These are phyloP conservation scores for Penicillium argentinense DNA, from an alignment of 495 filamentous ascomycete genomes.

Conservation along the genomic window DNA sequence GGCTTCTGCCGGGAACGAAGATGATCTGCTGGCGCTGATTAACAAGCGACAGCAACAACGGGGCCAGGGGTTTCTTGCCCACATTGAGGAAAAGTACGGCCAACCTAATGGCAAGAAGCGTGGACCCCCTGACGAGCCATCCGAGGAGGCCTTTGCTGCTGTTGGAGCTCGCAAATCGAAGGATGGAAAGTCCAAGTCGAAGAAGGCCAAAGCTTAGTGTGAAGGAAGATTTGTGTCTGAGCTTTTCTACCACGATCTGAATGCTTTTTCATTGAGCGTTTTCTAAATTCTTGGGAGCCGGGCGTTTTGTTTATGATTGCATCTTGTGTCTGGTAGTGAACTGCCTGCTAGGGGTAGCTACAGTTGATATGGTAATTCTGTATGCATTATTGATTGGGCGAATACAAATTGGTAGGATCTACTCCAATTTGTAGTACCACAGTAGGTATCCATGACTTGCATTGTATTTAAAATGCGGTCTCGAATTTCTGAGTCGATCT, in stretches of 20 bases:
- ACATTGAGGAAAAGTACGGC: slow-evolving; percentile 29
- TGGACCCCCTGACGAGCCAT: slow-evolving; percentile 25
- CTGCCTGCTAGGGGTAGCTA: too few relatives aligned
- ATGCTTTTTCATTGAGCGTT: slow-evolving; percentile 4
- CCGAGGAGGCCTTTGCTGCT: slow-evolving; percentile 36
- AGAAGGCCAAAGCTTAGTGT: slow-evolving; percentile 16
- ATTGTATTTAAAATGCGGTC: too few relatives aligned
- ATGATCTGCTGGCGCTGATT: slow-evolving; percentile 27
- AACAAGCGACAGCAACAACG: slow-evolving; percentile 27
- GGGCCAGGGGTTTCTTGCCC: slow-evolving; percentile 24
- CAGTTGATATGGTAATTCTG: too few relatives aligned
- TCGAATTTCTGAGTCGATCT: too few relatives aligned
- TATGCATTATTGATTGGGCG: too few relatives aligned
- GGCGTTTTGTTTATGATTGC: slow-evolving; percentile 11
- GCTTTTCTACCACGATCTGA: neutral
- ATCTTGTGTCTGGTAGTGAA: too few relatives aligned
- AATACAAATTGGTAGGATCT: too few relatives aligned
- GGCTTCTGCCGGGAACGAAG: slow-evolving; percentile 11
- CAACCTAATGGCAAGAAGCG: slow-evolving; percentile 29
- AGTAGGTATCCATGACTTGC: too few relatives aligned
- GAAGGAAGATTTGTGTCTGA: too few relatives aligned
- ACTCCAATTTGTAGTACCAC: too few relatives aligned
- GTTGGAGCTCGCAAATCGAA: slow-evolving; percentile 26
- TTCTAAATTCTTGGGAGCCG: slow-evolving; percentile 4
- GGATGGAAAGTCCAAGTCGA: slow-evolving; percentile 13